phyloP scores from a whole-genome alignment of 371 early-diverging fungal genomes.

The Lichtheimia corymbifera region DNA sequence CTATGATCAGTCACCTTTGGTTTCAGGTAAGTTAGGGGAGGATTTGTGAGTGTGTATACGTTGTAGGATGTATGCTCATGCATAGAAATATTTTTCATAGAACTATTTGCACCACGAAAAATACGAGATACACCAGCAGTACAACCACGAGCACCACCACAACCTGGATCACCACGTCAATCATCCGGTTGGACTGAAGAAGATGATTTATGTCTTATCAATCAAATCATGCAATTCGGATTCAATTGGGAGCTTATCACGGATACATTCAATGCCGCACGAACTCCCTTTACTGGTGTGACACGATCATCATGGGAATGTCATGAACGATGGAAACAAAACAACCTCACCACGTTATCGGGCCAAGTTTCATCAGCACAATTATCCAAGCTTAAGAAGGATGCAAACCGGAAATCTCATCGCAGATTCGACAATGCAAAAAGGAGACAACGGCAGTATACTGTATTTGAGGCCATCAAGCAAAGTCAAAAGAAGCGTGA shows the following conservation, averaged over 20 bases:
- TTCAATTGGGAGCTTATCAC: slow-evolving; percentile 74
- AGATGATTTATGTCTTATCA: slow-evolving; percentile 66
- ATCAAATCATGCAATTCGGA: slow-evolving; percentile 54
- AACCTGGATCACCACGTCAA: slow-evolving; percentile 19
- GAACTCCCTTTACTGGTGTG: slow-evolving; percentile 51
- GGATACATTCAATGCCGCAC: slow-evolving; percentile 58
- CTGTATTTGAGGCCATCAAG: slow-evolving; percentile 53
- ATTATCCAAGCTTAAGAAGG: slow-evolving; percentile 27
- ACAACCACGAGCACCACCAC: slow-evolving; percentile 50
- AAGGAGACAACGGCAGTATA: slow-evolving; percentile 36
- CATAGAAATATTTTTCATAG: slow-evolving; percentile 7
- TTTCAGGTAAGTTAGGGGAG: slow-evolving; percentile 32
- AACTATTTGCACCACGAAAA: slow-evolving; percentile 48
- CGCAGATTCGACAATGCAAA: slow-evolving; percentile 42
- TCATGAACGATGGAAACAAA: slow-evolving; percentile 51
- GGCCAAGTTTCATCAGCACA: slow-evolving; percentile 48
- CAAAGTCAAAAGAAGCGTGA: slow-evolving; percentile 48
- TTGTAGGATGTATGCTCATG: too few species aligned
- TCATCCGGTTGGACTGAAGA: slow-evolving; percentile 60
- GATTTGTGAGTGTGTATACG: too few species aligned
- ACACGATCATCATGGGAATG: slow-evolving; percentile 71
- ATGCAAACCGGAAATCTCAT: slow-evolving; percentile 21
- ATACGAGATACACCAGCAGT: slow-evolving; percentile 44
- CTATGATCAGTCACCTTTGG: slow-evolving; percentile 19
- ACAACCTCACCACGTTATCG: slow-evolving; percentile 38